A percentile compares a stretch with the other conserved stretches of the same genome.
phyloP scores from a whole-genome alignment of 192 early-diverging fungal genomes.

The Coemansia biformis region DNA sequence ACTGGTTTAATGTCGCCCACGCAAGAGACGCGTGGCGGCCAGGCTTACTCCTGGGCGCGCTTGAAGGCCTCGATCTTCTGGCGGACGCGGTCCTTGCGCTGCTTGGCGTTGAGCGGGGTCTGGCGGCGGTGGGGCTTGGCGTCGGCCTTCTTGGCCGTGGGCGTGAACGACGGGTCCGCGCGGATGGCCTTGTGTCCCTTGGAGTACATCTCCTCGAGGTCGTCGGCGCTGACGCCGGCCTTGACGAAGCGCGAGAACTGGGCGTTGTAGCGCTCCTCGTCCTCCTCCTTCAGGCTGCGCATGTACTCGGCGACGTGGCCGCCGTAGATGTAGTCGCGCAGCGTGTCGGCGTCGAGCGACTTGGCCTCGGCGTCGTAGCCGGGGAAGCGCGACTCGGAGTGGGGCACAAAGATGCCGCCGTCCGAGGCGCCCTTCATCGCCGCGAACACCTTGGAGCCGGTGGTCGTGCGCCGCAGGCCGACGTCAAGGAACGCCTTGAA shows the following conservation, averaged over 20 bases:
- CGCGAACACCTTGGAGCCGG: conserved; percentile 94
- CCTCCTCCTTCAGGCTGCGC: conserved; percentile 96
- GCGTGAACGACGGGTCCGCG: conserved; percentile 72
- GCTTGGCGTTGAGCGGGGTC: conserved; percentile 78
- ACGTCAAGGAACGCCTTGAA: conserved; percentile 98
- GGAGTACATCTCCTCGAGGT: conserved; percentile 92
- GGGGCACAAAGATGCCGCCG: conserved; percentile 96
- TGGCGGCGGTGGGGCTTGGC: conserved; percentile 72
- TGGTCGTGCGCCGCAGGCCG: conserved; percentile 95
- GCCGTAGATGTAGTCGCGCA: conserved; percentile 97
- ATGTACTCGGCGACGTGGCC: conserved; percentile 98
- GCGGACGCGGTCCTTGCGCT: conserved; percentile 80
- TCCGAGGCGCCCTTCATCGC: conserved; percentile 98
- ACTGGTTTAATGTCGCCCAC: conserved; percentile 32
- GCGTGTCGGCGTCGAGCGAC: conserved; percentile 85
- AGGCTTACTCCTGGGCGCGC: conserved; percentile 26
- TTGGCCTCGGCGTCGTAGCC: conserved; percentile 86
- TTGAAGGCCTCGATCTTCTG: conserved; percentile 85
- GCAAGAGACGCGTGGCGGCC: not conserved
- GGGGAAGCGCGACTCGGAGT: conserved; percentile 95
- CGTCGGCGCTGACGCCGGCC: conserved; percentile 78
- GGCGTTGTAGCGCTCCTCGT: conserved; percentile 94
- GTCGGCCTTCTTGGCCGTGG: conserved; percentile 64
- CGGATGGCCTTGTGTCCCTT: conserved; percentile 92
- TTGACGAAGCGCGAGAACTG: conserved; percentile 94